These are phyloP conservation scores for Daldinia grandis DNA, from an alignment of 495 filamentous ascomycete species.

Conservation along the genomic window DNA sequence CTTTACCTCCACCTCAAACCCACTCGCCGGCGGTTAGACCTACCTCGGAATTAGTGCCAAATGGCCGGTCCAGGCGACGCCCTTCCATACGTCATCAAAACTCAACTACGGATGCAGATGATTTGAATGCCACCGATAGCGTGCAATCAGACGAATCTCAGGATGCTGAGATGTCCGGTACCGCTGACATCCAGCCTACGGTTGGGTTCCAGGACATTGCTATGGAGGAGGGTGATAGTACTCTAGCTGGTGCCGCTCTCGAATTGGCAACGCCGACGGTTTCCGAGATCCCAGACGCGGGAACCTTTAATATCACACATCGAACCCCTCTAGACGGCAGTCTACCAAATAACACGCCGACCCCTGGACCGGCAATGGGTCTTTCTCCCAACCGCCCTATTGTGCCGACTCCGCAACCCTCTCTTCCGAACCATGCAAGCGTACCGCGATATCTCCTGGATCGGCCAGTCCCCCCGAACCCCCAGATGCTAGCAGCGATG, in stretches of 20 bases:
- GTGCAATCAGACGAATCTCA: slow-evolving; percentile 72
- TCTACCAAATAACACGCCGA: slow-evolving; percentile 70
- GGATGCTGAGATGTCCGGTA: slow-evolving; percentile 72
- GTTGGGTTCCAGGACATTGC: slow-evolving; percentile 81
- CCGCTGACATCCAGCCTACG: slow-evolving; percentile 77
- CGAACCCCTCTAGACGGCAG: slow-evolving; percentile 86
- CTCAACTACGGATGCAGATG: slow-evolving; percentile 86
- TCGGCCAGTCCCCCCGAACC: slow-evolving; percentile 67
- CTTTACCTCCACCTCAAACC: slow-evolving; percentile 69
- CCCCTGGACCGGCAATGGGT: slow-evolving; percentile 69
- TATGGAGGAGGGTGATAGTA: slow-evolving; percentile 78
- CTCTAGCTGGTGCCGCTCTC: slow-evolving; percentile 79
- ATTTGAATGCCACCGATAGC: slow-evolving; percentile 78
- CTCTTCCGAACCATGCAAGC: slow-evolving; percentile 66
- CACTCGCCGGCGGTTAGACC: slow-evolving; percentile 62
- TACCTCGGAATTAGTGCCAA: slow-evolving; percentile 57
- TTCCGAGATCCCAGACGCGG: slow-evolving; percentile 82
- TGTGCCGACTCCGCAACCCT: slow-evolving; percentile 74
- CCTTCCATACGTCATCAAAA: slow-evolving; percentile 88
- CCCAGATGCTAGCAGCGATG: slow-evolving; percentile 82
- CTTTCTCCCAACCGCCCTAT: slow-evolving; percentile 82
- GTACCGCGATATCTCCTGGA: slow-evolving; percentile 80
- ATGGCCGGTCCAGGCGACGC: slow-evolving; percentile 61
- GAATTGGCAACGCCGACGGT: slow-evolving; percentile 78
- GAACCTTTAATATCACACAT: slow-evolving; percentile 97